Percentiles rank a stretch among this genome's conserved stretches.
Conservation (phyloP, 192 early-diverging fungal species). For the Irineochytrium annulatum region DNA sequence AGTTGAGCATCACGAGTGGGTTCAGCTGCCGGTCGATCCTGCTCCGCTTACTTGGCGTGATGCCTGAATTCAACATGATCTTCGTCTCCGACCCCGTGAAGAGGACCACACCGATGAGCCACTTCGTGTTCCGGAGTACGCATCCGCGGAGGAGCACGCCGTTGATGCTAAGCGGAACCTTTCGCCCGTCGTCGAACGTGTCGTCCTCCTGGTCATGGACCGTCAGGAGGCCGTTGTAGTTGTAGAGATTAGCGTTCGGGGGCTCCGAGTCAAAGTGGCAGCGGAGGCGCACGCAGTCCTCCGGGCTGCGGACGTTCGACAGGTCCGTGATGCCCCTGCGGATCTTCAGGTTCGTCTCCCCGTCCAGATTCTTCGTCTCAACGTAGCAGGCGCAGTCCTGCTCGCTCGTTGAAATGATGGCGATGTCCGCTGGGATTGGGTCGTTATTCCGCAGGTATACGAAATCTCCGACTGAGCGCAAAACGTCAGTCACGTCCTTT, state of each 20-base stretch:
- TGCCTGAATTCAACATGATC: conserved; percentile 92
- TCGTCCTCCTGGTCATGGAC: neutral
- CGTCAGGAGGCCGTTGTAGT: conserved; percentile 35
- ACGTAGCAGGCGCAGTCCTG: conserved; percentile 75
- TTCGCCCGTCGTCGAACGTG: neutral
- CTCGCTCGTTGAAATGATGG: conserved; percentile 76
- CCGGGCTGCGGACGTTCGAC: conserved; percentile 61
- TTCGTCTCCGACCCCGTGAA: conserved; percentile 95
- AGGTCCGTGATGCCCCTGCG: conserved; percentile 65
- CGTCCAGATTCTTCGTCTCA: conserved; percentile 94
- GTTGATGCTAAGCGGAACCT: conserved; percentile 62
- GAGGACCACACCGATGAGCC: conserved; percentile 78
- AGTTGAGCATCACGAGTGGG: conserved; percentile 67
- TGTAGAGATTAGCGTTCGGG: conserved; percentile 46
- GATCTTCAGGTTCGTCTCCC: conserved; percentile 96
- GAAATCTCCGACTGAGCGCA: conserved; percentile 74
- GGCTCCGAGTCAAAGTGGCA: conserved; percentile 42
- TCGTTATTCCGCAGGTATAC: conserved; percentile 78
- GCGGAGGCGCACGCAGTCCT: conserved; percentile 53
- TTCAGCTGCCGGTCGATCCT: conserved; percentile 89
- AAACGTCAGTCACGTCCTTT: neutral
- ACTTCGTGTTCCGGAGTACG: conserved; percentile 86
- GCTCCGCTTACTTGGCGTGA: conserved; percentile 88
- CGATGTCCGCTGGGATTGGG: conserved; percentile 76
- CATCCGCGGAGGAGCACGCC: conserved; percentile 81